Percentiles rank a stretch among this genome's conserved stretches.
Conservation (phyloP, 768 basidiomycete genomes). For the Flagelloscypha sp. region DNA sequence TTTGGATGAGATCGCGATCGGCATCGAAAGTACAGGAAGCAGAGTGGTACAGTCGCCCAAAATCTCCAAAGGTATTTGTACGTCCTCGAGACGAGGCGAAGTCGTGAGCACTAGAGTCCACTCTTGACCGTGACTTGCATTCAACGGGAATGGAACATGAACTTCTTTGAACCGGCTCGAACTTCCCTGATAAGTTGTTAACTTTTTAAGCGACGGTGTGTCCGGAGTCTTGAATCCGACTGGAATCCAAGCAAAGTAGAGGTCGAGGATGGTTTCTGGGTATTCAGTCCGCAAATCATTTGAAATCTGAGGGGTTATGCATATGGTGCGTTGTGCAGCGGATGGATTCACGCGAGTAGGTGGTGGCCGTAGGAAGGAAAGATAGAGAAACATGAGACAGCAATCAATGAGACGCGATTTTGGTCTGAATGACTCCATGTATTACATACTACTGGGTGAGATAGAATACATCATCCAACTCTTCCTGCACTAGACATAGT, state of each 20-base stretch:
- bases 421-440: no score
- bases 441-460: no score
- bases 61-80: no score
- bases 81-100: slow-evolving; percentile 30
- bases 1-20: slow-evolving; percentile 38
- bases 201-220: no score
- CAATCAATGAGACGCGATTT: no score
- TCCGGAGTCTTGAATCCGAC: no score
- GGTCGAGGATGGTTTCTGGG: slow-evolving; percentile 41
- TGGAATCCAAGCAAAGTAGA: slow-evolving; percentile 63
- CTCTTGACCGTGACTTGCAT: slow-evolving; percentile 39
- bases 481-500: no score
- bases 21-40: slow-evolving; percentile 64
- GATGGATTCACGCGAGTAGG: slow-evolving; percentile 42
- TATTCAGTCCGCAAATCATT: slow-evolving; percentile 88
- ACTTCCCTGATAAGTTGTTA: slow-evolving; percentile 64
- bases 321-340: slow-evolving; percentile 28
- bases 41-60: slow-evolving; percentile 40
- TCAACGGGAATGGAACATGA: slow-evolving; percentile 52
- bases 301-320: slow-evolving; percentile 75
- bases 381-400: slow-evolving; percentile 84
- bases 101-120: slow-evolving; percentile 63
- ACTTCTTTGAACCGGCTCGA: slow-evolving; percentile 71
- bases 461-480: no score
- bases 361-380: slow-evolving; percentile 86